Evolutionary conservation across 2,329 filamentous ascomycete genomes (phyloP), one percentile per base, ranked within the genome.

Genomic region (Penicillium paneum): DNA sequence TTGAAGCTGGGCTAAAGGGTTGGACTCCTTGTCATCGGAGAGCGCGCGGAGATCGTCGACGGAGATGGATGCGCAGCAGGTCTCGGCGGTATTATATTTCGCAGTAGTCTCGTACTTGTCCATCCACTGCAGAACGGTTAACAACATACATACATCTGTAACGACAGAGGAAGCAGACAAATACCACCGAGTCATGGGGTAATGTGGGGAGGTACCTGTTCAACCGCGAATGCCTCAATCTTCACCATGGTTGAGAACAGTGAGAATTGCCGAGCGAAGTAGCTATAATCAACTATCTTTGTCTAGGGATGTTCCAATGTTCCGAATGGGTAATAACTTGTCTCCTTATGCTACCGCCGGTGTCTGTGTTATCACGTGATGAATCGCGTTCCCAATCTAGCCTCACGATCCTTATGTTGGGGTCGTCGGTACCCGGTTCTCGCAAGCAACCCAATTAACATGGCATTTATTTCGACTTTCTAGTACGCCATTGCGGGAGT

Each of bases 11-110:
- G 74, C 76, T 67, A 74, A 82, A 49, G 65, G 80, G 72, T 54
- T 72, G 51, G 58, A 70, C 59, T 66, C 64, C 47, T 82, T 80
- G 61, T 85, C 80, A 41, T 82, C 81, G 17, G 79, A 81, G 8
- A 84, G 67, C 1, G 72, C 73, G 38, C 73, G 72, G 5, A 84
- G 76, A 43, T 83, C 76, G 32, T 81, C 72, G 38, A 84, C 69
- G 3, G 81, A 83, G 32, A 84, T 72, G 13, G 80, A 81, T 36
- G 80, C 79, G 58, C 78, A 80, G 65, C 81, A 83, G 35, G 81
- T 83, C 61, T 83, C 81, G 52, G 81, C 81, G 38, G 82, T 74
- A 65, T 83, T 82, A 72, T 81, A 81, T 55, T 80, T 81, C 57
- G 77, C 77, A 28, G 73, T 74, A 1, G 72, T 75, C 60, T 83